Percentiles rank a stretch among this genome's conserved stretches.
Conservation (phyloP, 1,284 basidiomycete species). For the Trametes versicolor region DNA sequence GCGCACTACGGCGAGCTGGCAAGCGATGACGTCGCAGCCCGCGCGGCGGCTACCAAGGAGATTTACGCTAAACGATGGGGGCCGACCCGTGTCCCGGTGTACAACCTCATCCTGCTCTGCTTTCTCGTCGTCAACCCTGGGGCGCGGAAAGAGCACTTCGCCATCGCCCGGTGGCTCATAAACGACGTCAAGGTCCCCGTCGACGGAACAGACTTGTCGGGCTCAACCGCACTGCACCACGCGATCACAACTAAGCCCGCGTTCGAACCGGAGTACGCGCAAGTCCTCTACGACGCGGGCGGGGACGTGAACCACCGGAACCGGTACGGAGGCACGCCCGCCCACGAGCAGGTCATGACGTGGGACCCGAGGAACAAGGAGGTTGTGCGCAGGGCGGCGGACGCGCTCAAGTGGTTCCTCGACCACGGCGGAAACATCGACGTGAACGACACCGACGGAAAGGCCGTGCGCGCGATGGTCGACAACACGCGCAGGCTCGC, state of each 20-base stretch:
- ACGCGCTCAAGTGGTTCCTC: constrained; percentile 51
- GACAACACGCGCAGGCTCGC: constrained; percentile 33
- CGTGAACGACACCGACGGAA: constrained; percentile 52
- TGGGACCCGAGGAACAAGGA: constrained; percentile 40
- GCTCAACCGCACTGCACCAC: constrained; percentile 52
- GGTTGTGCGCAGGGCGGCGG: constrained; percentile 37
- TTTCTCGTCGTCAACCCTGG: constrained; percentile 41
- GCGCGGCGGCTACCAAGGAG: constrained; percentile 41
- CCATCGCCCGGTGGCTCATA: constrained; percentile 49
- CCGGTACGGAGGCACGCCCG: constrained; percentile 51
- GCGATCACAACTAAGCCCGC: constrained; percentile 52
- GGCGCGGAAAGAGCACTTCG: constrained; percentile 38
- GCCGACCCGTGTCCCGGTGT: constrained; percentile 50
- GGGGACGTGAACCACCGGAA: constrained; percentile 52
- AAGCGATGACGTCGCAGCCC: constrained; percentile 29
- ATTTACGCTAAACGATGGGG: constrained; percentile 50
- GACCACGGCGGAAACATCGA: constrained; percentile 55
- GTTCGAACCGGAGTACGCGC: constrained; percentile 53
- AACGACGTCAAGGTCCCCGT: constrained; percentile 48
- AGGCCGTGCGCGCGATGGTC: constrained; percentile 32
- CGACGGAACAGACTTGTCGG: constrained; percentile 51
- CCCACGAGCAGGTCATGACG: constrained; percentile 50
- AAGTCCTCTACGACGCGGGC: constrained; percentile 52
- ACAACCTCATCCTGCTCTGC: constrained; percentile 47
- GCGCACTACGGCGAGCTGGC: constrained; percentile 15